Base-by-base conservation (phyloP, 2,329 filamentous ascomycete genomes). In the Aspergillus novoparasiticus region DNA sequence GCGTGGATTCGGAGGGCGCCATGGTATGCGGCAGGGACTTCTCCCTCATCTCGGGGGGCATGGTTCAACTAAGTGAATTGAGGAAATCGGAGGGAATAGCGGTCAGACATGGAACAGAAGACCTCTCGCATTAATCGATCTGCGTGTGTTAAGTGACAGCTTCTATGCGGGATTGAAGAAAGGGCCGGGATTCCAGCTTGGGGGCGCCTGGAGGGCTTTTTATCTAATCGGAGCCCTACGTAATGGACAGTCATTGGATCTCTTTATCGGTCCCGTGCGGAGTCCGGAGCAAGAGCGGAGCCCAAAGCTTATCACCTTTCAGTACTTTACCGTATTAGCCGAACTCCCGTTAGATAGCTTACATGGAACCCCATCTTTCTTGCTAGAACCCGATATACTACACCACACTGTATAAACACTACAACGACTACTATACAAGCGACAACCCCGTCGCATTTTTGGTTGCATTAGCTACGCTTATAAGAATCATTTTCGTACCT, bases 1-100 rank as follows among this genome's bases (percentile, higher is more conserved):
- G 81, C 6, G 80, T 81, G 19, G 72, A 74, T 69, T 81, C 79
- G 28, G 73, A 73, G 58, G 66, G 68, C 41, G 72, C 69, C 77
- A 79, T 79, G 57, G 60, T 70, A 58, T 64, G 67, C 39, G 70
- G 69, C 73, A 78, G 77, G 53, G 60, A 59, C 66, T 77, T 79
- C 64, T 78, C 76, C 69, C 68, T 74, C 75, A 77, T 77, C 36
- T 69, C 69, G 12, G 53, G 60, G n/a, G 30, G 28, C 50, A 63
- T 63, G 30, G 12, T 61, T 32, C 28, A 48, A 51, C 30, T 55
- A 41, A 28, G 21, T 51, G 50, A 62, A 65, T 53, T 23, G 48
- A 39, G 32, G n/a, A 50, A 36, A 34, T 62, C n/a, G 26, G 55
- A 28, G 57, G 36, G 19, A 34, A 23, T 4, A 21, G 26, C 21